Conservation (phyloP, 371 early-diverging fungal species). For the Apophysomyces ossiformis region DNA sequence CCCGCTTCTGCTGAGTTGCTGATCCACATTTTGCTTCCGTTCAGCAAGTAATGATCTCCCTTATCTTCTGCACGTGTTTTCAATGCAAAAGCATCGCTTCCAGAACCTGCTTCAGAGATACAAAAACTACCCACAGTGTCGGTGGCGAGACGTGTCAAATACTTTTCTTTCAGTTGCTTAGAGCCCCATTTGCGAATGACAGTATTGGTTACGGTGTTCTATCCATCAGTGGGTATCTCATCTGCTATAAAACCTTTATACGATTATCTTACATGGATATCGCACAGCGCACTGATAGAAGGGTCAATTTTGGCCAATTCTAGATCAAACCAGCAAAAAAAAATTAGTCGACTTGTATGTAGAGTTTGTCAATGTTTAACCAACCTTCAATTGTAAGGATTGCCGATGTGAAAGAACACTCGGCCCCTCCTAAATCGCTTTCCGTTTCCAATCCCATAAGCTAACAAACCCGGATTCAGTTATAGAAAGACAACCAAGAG, state of each 20-base stretch:
- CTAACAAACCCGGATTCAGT: constrained; percentile 30
- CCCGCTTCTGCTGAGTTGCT: constrained; percentile 89
- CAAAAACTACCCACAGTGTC: constrained; percentile 91
- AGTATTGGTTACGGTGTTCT: constrained; percentile 94
- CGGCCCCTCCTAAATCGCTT: constrained; percentile 79
- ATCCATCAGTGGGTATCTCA: not conserved
- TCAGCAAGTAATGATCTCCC: constrained; percentile 88
- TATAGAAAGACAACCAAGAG: too few relatives aligned
- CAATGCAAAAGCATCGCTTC: constrained; percentile 95
- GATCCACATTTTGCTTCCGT: constrained; percentile 92
- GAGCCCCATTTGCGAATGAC: constrained; percentile 83
- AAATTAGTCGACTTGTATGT: not conserved
- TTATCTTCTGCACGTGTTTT: constrained; percentile 87
- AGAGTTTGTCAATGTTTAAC: not conserved
- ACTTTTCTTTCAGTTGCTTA: constrained; percentile 76
- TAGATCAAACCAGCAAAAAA: constrained; percentile 12
- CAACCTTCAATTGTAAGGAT: constrained; percentile 85
- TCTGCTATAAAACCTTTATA: not conserved
- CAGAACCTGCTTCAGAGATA: constrained; percentile 90
- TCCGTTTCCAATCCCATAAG: constrained; percentile 95
- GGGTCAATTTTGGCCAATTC: constrained; percentile 96
- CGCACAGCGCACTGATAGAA: constrained; percentile 88
- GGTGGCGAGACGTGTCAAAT: constrained; percentile 81
- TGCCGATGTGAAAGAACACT: constrained; percentile 89
- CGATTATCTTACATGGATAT: constrained; percentile 76